Evolutionary conservation across 2,329 filamentous ascomycete genomes (phyloP).

Genomic region (Colletotrichum sp.): DNA sequence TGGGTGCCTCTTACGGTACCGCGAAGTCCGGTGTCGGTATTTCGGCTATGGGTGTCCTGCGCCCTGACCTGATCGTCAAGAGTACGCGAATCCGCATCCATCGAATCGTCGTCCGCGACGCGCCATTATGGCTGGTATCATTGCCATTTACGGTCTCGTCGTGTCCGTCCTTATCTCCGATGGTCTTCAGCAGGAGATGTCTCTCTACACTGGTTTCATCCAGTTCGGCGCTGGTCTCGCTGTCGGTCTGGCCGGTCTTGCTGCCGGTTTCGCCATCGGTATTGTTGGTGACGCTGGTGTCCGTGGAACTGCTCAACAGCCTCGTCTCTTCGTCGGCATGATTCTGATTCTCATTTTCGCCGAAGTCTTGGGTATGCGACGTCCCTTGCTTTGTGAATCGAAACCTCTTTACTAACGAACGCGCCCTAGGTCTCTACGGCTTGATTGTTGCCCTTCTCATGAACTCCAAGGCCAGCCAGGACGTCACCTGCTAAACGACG

Average conservation of each 20-base stretch:
- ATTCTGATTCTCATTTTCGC: slow-evolving; percentile 99
- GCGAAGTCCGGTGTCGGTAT: slow-evolving; percentile 99
- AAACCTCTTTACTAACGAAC: slow-evolving; percentile 26
- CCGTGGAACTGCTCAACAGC: slow-evolving; percentile 83
- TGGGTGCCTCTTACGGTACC: slow-evolving; percentile 97
- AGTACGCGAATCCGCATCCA: slow-evolving; percentile 65
- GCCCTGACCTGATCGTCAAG: slow-evolving; percentile 98
- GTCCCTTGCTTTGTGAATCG: neutral
- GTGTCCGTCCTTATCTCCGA: slow-evolving; percentile 88
- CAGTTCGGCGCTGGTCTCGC: slow-evolving; percentile 84
- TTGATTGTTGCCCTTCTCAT: slow-evolving; percentile 98
- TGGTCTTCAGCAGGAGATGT: slow-evolving; percentile 72
- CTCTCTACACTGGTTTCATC: slow-evolving; percentile 84
- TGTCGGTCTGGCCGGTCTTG: slow-evolving; percentile 82
- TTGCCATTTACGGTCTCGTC: slow-evolving; percentile 96
- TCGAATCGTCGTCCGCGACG: neutral
- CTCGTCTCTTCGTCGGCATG: slow-evolving; percentile 93
- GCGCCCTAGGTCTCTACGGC: slow-evolving; percentile 85
- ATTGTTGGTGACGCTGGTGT: slow-evolving; percentile 91
- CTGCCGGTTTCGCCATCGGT: slow-evolving; percentile 85
- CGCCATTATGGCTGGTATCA: slow-evolving; percentile 99
- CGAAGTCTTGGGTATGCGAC: slow-evolving; percentile 86
- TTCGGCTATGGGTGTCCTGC: slow-evolving; percentile 95
- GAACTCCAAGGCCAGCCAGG: slow-evolving; percentile 88
- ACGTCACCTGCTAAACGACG: slow-evolving; percentile 63